Base-by-base conservation (phyloP, 2,329 filamentous ascomycete species). In the Beauveria sp. region DNA sequence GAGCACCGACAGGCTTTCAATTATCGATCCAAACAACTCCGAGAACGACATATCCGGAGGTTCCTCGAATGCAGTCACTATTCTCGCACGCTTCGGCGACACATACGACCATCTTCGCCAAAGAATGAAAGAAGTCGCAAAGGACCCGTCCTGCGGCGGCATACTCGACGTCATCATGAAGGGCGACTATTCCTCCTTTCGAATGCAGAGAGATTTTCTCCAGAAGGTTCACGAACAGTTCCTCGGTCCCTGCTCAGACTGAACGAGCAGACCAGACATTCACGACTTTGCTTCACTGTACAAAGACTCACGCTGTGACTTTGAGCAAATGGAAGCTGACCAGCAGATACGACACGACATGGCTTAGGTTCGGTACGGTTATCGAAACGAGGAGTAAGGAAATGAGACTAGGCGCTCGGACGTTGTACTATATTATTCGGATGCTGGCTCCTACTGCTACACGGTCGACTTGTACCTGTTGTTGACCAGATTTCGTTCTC, bases 41-140 rank as follows among this genome's bases (percentile, higher is more conserved):
- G 77, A 81, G 28, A 98, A 98, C 71, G 95, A 99, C 69, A 95
- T 99, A 28, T 88, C 95, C 0, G 92, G 92, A 10, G 93, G 93
- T 10, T 95, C 92, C 0, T 82, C 79, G 51, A 89, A 90, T 66
- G 90, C 89, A 8, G 66, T 74, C 0, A 77, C 83, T 9, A 89
- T 97, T 54, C 77, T 90, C 65, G 71, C 78, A n/a, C 79, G 81
- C 14, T 98, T 99, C 72, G 77, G 82, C 1, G 75, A 85, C 2
- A 89, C 90, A 0, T 83, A 86, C 69, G 69, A 77, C 10, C 71
- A 72, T 2, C 74, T 96, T 18, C 77, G 80, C 52, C 72, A 81
- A 3, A 81, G 83, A 38, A 86, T 93, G 79, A 70, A 68, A 12
- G 71, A 81, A 5, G 69, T 89, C 2, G 71, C 76, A 0, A 66